These are phyloP conservation scores for Zelonia costaricensis DNA, from an alignment of 208 protist species.

Conservation along the genomic window DNA sequence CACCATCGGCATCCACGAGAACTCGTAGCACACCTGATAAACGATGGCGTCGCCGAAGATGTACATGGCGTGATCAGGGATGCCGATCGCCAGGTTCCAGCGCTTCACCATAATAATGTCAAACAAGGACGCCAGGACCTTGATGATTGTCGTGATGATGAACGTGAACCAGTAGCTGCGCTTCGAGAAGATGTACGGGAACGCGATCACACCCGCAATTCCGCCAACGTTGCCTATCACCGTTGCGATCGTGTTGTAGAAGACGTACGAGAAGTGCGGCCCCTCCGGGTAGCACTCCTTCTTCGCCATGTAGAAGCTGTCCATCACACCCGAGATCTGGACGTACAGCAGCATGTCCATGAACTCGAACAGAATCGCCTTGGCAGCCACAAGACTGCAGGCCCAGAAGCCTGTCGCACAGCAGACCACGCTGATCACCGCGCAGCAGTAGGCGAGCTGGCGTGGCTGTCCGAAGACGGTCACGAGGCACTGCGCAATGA, in stretches of 20 bases:
- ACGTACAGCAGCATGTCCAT: constrained; percentile 44
- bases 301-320: constrained; percentile 51
- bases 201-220: constrained; percentile 40
- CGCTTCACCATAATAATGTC: constrained; percentile 72
- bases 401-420: constrained; percentile 22
- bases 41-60: constrained; percentile 67
- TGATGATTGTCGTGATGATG: neutral
- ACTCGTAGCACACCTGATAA: constrained; percentile 50
- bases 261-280: constrained; percentile 57
- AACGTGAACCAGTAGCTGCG: constrained; percentile 33
- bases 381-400: neutral
- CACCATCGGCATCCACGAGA: constrained; percentile 72
- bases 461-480: constrained; percentile 21
- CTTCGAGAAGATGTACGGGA: constrained; percentile 56
- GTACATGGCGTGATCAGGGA: constrained; percentile 65
- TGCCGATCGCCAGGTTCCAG: constrained; percentile 56
- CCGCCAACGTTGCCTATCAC: constrained; percentile 44
- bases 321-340: constrained; percentile 42
- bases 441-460: constrained; percentile 14
- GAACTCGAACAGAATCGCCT: constrained; percentile 52
- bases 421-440: constrained; percentile 10
- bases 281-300: constrained; percentile 44
- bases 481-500: constrained; percentile 31
- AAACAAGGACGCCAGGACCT: constrained; percentile 42
- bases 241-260: constrained; percentile 45